Percentiles rank a stretch among this genome's conserved stretches.
phyloP scores from a whole-genome alignment of 495 filamentous ascomycete genomes.

The Podospora fimiseda region DNA sequence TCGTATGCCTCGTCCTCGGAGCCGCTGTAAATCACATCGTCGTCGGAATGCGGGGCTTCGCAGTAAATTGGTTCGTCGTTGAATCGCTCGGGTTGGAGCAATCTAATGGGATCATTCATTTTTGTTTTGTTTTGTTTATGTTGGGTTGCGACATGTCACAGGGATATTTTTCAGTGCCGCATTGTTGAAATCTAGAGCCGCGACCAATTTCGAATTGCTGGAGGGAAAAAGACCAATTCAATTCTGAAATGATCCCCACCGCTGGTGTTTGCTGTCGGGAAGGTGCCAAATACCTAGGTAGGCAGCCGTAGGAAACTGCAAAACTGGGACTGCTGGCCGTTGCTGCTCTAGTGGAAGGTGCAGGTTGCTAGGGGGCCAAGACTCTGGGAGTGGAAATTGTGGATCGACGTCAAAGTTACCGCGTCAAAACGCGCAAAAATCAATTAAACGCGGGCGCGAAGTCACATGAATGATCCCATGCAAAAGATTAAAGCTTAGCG shows the following conservation, averaged over 20 bases:
- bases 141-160: too few relatives aligned
- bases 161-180: too few relatives aligned
- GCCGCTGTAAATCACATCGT: slow-evolving; percentile 41
- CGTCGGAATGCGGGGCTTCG: slow-evolving; percentile 29
- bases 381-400: slow-evolving; percentile 9
- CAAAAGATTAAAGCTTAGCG: neutral
- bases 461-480: slow-evolving; percentile 19
- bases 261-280: too few relatives aligned
- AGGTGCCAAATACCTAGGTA: too few relatives aligned
- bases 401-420: neutral
- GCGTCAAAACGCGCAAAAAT: slow-evolving; percentile 15
- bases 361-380: neutral
- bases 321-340: neutral
- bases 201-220: too few relatives aligned
- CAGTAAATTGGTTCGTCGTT: slow-evolving; percentile 37
- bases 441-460: slow-evolving; percentile 21
- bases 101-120: too few relatives aligned
- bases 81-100: slow-evolving; percentile 19
- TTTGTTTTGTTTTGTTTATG: slow-evolving; percentile 4
- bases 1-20: slow-evolving; percentile 55
- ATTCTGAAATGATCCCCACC: too few relatives aligned
- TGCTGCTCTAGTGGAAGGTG: neutral
- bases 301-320: too few relatives aligned
- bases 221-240: too few relatives aligned
- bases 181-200: too few relatives aligned